A percentile compares a stretch with the other conserved stretches of the same genome.
Evolutionary conservation across 2,329 filamentous ascomycete species (phyloP).

Genomic region (Colletotrichum sidae): DNA sequence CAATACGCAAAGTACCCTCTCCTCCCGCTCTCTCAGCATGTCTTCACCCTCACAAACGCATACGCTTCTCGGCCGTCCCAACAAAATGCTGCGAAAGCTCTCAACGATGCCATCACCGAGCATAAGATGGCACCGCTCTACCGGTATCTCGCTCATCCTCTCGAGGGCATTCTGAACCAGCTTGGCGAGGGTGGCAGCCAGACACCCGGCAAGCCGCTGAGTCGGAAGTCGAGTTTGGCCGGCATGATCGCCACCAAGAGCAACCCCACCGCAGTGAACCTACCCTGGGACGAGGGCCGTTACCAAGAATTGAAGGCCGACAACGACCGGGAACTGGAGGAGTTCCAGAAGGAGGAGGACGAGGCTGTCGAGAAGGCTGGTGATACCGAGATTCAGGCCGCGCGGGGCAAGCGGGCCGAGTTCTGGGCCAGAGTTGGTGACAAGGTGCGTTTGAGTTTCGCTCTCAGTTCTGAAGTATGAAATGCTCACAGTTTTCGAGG

Average conservation of each 20-base stretch:
- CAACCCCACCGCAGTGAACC: constrained; percentile 71
- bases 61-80: constrained; percentile 75
- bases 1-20: constrained; percentile 89
- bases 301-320: constrained; percentile 82
- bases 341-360: constrained; percentile 86
- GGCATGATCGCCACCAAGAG: constrained; percentile 82
- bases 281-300: constrained; percentile 91
- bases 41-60: constrained; percentile 88
- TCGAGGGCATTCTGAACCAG: constrained; percentile 84
- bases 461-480: background rate
- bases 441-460: constrained; percentile 72
- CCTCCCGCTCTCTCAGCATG: constrained; percentile 84
- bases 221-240: constrained; percentile 76
- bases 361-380: constrained; percentile 96
- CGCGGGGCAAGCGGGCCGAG: constrained; percentile 93
- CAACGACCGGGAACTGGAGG: constrained; percentile 82
- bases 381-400: constrained; percentile 93
- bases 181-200: constrained; percentile 71
- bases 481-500: constrained; percentile 62
- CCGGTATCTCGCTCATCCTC: constrained; percentile 83
- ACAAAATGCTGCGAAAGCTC: constrained; percentile 76
- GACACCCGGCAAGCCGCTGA: constrained; percentile 66
- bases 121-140: constrained; percentile 92
- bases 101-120: constrained; percentile 85
- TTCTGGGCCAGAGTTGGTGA: constrained; percentile 96